These are phyloP conservation scores for Penicillium angulare DNA, from an alignment of 495 filamentous ascomycete genomes.

Conservation along the genomic window DNA sequence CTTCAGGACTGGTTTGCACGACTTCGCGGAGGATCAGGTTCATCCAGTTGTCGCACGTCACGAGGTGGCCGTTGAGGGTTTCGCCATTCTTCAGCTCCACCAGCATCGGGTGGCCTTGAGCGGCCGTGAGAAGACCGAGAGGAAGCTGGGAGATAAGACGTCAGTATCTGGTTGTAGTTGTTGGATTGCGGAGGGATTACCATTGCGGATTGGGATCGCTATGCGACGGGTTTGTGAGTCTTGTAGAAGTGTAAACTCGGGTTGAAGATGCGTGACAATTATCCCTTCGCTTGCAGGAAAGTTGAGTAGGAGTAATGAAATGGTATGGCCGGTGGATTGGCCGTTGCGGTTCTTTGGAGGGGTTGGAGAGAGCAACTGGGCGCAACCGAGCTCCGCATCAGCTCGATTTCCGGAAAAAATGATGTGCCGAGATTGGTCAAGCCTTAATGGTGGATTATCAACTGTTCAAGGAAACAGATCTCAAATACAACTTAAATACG, in stretches of 20 bases:
- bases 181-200: slow-evolving; percentile 6
- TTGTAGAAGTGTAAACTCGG: not conserved
- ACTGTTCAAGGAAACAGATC: not conserved
- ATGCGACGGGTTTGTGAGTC: slow-evolving; percentile 7
- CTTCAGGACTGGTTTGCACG: slow-evolving; percentile 94
- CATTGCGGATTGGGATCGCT: slow-evolving; percentile 26
- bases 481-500: no score
- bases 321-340: not conserved
- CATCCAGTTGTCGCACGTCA: slow-evolving; percentile 99
- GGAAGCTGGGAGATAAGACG: slow-evolving; percentile 60
- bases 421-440: slow-evolving; percentile 23
- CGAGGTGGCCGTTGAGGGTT: slow-evolving; percentile 91
- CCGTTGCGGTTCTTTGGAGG: slow-evolving; percentile 12
- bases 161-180: slow-evolving; percentile 6
- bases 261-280: slow-evolving; percentile 4
- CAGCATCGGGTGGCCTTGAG: slow-evolving; percentile 97
- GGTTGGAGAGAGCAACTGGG: slow-evolving; percentile 17
- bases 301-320: not conserved
- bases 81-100: slow-evolving; percentile 99
- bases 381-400: slow-evolving; percentile 28
- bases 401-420: slow-evolving; percentile 33
- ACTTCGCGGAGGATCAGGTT: slow-evolving; percentile 96
- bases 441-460: not conserved
- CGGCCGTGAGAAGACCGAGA: slow-evolving; percentile 87
- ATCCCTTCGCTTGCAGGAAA: not conserved